Evolutionary conservation across 2,329 filamentous ascomycete species (phyloP), one percentile per base, ranked within the genome.

Genomic region (Aureobasidium sp.): DNA sequence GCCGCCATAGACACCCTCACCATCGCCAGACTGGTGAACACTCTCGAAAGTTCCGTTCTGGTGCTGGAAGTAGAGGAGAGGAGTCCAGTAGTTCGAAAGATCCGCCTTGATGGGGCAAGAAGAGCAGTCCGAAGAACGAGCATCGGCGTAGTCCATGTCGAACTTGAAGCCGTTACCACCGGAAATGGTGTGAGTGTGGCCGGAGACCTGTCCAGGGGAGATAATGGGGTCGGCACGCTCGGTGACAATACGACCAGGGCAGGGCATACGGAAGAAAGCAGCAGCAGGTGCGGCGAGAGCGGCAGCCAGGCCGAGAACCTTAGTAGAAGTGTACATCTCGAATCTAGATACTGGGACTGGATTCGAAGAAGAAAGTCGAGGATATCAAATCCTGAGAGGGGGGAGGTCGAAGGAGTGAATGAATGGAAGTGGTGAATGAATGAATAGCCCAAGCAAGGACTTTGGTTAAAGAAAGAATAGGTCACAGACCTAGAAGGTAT

Each of bases 71-170:
- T 86, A 91, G 3, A 91, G 76, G 21, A 78, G 77, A 2, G 89
- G 88, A 62, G 86, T 84, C 89, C 89, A 91, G 78, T 92, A 91
- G 74, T 87, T 87, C 68, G 83, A 88, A 71, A 84, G 79, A 75
- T 91, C 88, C 61, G 83, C 83, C 68, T 81, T 84, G 70, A 89
- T 79, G 64, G 81, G 80, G 71, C 89, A 87, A 37, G 86, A 89
- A 48, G 85, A 88, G 79, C 89, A 93, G 32, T 81, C 79, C 39
- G 87, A 89, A 62, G 79, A 71, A 63, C 76, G 73, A 36, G 89
- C 79, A 48, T 82, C 77, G 62, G 83, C 77, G 67, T 85, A 88
- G 45, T 79, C 83, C 70, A 87, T 85, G 58, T 74, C 79, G 66
- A 84, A 76, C 65, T 81, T 78, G 69, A 91, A 91, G 67, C 78